A percentile compares a stretch with the other conserved stretches of the same genome.
Evolutionary conservation across 306 rosid species (phyloP).

Genomic region (Clitoria ternatea): DNA sequence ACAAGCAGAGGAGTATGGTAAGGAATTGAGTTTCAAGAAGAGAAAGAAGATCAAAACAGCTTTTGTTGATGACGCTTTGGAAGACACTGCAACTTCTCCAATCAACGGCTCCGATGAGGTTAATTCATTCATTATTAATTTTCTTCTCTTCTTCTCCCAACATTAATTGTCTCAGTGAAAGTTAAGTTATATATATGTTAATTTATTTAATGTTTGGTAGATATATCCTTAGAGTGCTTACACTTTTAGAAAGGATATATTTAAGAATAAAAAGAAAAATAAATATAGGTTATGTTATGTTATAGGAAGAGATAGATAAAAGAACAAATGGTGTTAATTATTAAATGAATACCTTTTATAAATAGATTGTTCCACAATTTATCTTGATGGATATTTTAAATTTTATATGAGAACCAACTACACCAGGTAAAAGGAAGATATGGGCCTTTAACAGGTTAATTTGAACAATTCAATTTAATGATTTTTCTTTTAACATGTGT

Average conservation of each 20-base stretch:
- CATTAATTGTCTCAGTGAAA: not conserved
- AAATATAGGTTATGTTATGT: no score
- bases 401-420: slow-evolving; percentile 25
- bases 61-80: slow-evolving; percentile 64
- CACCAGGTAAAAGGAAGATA: not conserved
- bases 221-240: no score
- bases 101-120: slow-evolving; percentile 71
- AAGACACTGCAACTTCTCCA: slow-evolving; percentile 93
- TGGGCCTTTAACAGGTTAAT: slow-evolving; percentile 33
- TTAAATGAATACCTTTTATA: no score
- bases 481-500: no score
- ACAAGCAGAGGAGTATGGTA: slow-evolving; percentile 1
- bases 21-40: slow-evolving; percentile 40
- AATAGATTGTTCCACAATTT: not conserved
- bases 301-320: no score
- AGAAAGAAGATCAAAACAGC: slow-evolving; percentile 41
- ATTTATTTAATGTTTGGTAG: no score
- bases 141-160: not conserved
- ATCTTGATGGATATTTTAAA: slow-evolving; percentile 8
- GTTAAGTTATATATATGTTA: not conserved
- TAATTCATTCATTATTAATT: no score
- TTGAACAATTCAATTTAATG: slow-evolving; percentile 15
- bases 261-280: no score
- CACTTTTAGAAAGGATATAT: no score
- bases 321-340: no score